A percentile compares a stretch with the other conserved stretches of the same genome.
phyloP scores from a whole-genome alignment of 768 basidiomycete genomes.

The Leccinum olivaceopallidum region DNA sequence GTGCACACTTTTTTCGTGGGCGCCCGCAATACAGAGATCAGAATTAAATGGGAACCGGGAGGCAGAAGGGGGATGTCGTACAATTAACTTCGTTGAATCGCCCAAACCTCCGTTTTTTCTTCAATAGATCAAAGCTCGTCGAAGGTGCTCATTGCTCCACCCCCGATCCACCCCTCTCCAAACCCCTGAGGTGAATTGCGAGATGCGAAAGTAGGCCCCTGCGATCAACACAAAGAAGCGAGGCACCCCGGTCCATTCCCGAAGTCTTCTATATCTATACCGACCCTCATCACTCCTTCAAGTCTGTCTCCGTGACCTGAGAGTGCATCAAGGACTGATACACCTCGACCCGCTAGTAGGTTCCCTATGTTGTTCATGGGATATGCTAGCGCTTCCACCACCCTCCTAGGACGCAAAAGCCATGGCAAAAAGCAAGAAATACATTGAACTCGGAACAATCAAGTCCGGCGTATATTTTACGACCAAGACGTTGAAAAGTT shows the following conservation, averaged over 20 bases:
- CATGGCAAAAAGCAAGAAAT: slow-evolving; percentile 62
- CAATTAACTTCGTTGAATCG: too few relatives aligned
- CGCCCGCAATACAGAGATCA: too few relatives aligned
- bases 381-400: background rate
- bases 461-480: slow-evolving; percentile 91
- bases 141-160: too few relatives aligned
- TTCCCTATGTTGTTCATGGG: slow-evolving; percentile 4
- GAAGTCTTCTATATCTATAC: slow-evolving; percentile 4
- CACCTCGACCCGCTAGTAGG: slow-evolving; percentile 45
- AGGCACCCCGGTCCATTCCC: background rate
- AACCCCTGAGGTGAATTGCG: slow-evolving; percentile 1
- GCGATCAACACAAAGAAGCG: slow-evolving; percentile 1
- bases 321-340: background rate
- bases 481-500: slow-evolving; percentile 68
- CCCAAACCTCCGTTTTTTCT: too few relatives aligned
- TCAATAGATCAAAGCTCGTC: too few relatives aligned
- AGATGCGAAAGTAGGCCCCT: background rate
- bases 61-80: too few relatives aligned
- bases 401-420: slow-evolving; percentile 70
- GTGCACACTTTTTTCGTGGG: too few relatives aligned
- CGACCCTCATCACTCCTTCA: slow-evolving; percentile 2
- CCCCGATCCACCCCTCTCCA: too few relatives aligned
- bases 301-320: background rate
- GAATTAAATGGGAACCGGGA: too few relatives aligned
- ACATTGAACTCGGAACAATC: slow-evolving; percentile 80